Evolutionary conservation across 805 yeast species (phyloP).

Genomic region (Candida orba): DNA sequence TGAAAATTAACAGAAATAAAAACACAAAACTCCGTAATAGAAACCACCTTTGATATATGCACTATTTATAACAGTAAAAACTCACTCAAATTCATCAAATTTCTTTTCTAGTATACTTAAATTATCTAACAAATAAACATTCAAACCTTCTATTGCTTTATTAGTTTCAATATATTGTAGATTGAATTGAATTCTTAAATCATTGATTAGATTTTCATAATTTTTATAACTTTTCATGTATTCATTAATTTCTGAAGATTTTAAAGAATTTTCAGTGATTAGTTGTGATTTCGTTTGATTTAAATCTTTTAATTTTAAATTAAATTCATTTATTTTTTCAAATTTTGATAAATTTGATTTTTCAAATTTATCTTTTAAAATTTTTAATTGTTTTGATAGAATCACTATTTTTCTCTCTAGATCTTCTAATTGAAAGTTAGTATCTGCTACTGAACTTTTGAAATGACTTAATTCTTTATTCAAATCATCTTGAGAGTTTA

Average conservation of each 20-base stretch:
- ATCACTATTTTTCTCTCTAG: slow-evolving; percentile 33
- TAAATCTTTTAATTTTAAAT: slow-evolving; percentile 28
- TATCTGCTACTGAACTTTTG: slow-evolving; percentile 15
- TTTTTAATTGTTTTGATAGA: slow-evolving; percentile 31
- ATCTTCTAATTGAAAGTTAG: slow-evolving; percentile 19
- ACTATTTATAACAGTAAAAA: too few relatives aligned
- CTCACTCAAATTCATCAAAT: too few relatives aligned
- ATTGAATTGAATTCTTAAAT: slow-evolving; percentile 28
- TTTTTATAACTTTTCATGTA: slow-evolving; percentile 29
- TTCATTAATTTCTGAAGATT: slow-evolving; percentile 31
- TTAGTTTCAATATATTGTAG: slow-evolving; percentile 34
- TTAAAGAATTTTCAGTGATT: slow-evolving; percentile 29
- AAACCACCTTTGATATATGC: too few relatives aligned
- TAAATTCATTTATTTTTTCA: slow-evolving; percentile 29
- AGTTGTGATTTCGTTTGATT: slow-evolving; percentile 31
- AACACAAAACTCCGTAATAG: too few relatives aligned
- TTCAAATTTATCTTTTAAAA: slow-evolving; percentile 33
- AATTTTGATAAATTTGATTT: slow-evolving; percentile 31
- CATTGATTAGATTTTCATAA: slow-evolving; percentile 30
- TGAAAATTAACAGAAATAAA: too few relatives aligned
- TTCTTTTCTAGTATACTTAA: too few relatives aligned
- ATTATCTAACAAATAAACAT: slow-evolving; percentile 14
- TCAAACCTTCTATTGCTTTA: slow-evolving; percentile 19
- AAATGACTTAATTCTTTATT: slow-evolving; percentile 11
- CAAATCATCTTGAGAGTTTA: slow-evolving; percentile 12